A percentile compares a stretch with the other conserved stretches of the same genome.
phyloP scores from a whole-genome alignment of 2,329 filamentous ascomycete genomes.

The Keithomyces neogunnii region DNA sequence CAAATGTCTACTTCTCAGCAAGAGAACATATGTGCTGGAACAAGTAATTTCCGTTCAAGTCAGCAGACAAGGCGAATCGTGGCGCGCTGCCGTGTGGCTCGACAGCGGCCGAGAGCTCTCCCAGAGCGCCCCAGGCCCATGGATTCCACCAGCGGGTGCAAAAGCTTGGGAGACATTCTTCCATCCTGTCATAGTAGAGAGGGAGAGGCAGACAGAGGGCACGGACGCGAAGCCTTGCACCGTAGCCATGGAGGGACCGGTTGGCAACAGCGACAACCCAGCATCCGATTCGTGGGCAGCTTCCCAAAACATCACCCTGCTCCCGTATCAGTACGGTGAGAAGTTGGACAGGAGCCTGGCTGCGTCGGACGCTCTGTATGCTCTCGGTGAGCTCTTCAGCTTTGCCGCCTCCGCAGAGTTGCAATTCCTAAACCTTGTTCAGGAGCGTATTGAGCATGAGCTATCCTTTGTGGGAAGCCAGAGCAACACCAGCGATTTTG shows the following conservation, averaged over 20 bases:
- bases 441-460: no score
- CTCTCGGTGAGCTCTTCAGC: background rate
- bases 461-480: no score
- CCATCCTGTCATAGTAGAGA: background rate
- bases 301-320: background rate
- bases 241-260: background rate
- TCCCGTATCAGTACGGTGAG: background rate
- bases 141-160: background rate
- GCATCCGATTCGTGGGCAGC: background rate
- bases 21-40: background rate
- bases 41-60: background rate
- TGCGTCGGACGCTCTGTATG: background rate
- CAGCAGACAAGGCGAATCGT: background rate
- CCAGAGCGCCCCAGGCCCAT: background rate
- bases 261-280: background rate
- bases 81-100: background rate
- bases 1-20: background rate
- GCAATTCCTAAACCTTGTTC: no score
- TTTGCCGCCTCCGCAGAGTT: no score
- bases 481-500: no score
- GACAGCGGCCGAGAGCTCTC: background rate
- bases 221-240: background rate
- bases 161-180: background rate
- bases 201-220: background rate
- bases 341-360: background rate